Conservation (phyloP, 1,284 basidiomycete species). For the Rhodotorula glutinis region DNA sequence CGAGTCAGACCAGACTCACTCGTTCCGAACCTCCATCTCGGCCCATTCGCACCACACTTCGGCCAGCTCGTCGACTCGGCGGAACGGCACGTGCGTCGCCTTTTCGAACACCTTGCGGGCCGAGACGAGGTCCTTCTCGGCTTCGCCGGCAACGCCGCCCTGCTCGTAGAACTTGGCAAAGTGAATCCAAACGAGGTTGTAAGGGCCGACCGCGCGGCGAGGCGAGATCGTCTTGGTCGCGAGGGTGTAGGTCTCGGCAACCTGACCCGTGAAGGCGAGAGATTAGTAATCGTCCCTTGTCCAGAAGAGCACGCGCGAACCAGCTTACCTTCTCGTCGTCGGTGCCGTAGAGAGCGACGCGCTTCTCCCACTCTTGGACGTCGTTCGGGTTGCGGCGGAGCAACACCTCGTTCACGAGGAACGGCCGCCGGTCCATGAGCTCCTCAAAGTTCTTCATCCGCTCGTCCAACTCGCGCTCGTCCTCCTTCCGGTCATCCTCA, state of each 20-base stretch:
- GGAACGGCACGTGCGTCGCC: slow-evolving; percentile 86
- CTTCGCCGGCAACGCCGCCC: slow-evolving; percentile 61
- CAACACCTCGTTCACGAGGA: slow-evolving; percentile 94
- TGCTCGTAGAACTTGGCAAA: slow-evolving; percentile 98
- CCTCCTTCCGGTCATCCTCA: slow-evolving; percentile 67
- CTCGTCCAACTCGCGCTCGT: slow-evolving; percentile 78
- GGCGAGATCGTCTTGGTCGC: slow-evolving; percentile 87
- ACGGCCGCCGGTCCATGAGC: slow-evolving; percentile 90
- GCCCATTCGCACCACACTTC: slow-evolving; percentile 99
- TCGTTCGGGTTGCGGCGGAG: slow-evolving; percentile 93
- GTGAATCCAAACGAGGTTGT: slow-evolving; percentile 87
- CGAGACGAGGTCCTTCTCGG: slow-evolving; percentile 75
- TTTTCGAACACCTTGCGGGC: slow-evolving; percentile 91
- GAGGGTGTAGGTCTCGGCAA: slow-evolving; percentile 85
- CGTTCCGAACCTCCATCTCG: slow-evolving; percentile 93
- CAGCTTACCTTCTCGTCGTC: slow-evolving; percentile 77
- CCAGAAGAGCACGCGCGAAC: not conserved
- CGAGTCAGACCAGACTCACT: slow-evolving; percentile 58
- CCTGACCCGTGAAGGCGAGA: slow-evolving; percentile 52
- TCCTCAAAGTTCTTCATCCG: slow-evolving; percentile 93
- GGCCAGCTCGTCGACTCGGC: slow-evolving; percentile 93
- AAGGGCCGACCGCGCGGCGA: slow-evolving; percentile 83
- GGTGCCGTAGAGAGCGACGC: slow-evolving; percentile 87
- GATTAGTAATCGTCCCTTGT: no score
- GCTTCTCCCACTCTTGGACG: slow-evolving; percentile 99